Conservation (phyloP, 2,329 filamentous ascomycete genomes). For the Monilinia laxa region DNA sequence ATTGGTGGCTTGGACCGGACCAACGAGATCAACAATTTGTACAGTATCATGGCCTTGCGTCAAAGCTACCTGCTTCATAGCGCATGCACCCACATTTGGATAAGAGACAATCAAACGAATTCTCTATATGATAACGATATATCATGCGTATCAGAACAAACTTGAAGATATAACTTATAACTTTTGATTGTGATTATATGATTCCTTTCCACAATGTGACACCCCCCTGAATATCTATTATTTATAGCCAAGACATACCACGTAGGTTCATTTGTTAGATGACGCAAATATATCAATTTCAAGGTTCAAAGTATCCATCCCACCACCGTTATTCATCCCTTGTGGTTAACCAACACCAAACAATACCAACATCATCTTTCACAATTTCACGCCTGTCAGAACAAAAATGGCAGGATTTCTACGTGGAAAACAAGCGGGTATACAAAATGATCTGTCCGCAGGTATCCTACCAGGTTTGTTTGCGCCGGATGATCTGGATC, state of each 20-base stretch:
- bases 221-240: constrained; percentile 7
- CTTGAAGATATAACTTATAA: constrained; percentile 11
- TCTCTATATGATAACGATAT: neutral
- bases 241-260: constrained; percentile 14
- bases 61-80: neutral
- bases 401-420: constrained; percentile 78
- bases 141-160: neutral
- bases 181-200: neutral
- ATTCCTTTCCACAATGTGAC: neutral
- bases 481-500: constrained; percentile 75
- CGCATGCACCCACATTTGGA: neutral
- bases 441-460: constrained; percentile 85
- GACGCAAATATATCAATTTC: constrained; percentile 17
- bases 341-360: constrained; percentile 15
- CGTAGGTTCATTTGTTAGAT: constrained; percentile 2
- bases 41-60: neutral
- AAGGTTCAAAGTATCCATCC: neutral
- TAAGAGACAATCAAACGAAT: neutral
- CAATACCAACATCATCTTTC: constrained; percentile 3
- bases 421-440: constrained; percentile 87
- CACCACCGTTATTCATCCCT: neutral
- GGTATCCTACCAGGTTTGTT: constrained; percentile 78
- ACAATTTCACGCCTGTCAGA: neutral
- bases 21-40: neutral
- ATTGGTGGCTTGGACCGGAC: neutral